These are phyloP conservation scores for Petasospora rhodanensis DNA, from an alignment of 1,139 yeast species.

Conservation along the genomic window DNA sequence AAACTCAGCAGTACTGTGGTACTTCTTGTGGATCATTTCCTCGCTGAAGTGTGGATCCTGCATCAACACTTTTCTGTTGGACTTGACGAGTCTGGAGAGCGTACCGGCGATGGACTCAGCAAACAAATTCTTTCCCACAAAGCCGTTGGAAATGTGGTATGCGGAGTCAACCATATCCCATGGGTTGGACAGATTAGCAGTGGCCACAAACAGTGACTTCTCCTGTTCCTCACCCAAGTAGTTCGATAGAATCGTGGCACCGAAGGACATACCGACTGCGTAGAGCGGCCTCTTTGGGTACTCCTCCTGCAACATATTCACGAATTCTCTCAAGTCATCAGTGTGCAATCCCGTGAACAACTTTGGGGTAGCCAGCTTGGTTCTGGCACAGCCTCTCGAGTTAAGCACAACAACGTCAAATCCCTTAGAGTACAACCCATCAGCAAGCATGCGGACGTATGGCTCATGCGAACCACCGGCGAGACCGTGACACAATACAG, in stretches of 20 bases:
- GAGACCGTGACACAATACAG: conserved; percentile 75
- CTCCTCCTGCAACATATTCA: conserved; percentile 44
- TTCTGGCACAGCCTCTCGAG: conserved; percentile 83
- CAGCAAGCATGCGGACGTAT: conserved; percentile 61
- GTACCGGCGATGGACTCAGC: conserved; percentile 64
- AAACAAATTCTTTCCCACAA: conserved; percentile 60
- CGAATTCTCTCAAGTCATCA: conserved; percentile 61
- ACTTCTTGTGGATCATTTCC: conserved; percentile 34
- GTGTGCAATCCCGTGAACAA: conserved; percentile 75
- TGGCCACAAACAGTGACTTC: conserved; percentile 53
- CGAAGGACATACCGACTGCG: conserved; percentile 81
- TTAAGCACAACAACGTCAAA: conserved; percentile 75
- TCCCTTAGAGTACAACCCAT: conserved; percentile 27
- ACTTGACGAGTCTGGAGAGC: conserved; percentile 55
- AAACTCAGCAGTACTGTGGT: conserved; percentile 47
- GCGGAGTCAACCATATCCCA: conserved; percentile 75
- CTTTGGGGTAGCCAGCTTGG: conserved; percentile 69
- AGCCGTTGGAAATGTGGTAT: conserved; percentile 44
- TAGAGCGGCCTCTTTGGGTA: conserved; percentile 74
- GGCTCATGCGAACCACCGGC: conserved; percentile 94
- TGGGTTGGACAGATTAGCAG: conserved; percentile 68
- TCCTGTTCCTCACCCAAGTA: conserved; percentile 71
- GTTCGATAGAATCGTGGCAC: conserved; percentile 77
- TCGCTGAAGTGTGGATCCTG: conserved; percentile 31
- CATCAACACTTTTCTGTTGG: conserved; percentile 52